Evolutionary conservation across 192 early-diverging fungal species (phyloP), one percentile per base, ranked within the genome.

Genomic region (Rhizophagus prolifer): DNA sequence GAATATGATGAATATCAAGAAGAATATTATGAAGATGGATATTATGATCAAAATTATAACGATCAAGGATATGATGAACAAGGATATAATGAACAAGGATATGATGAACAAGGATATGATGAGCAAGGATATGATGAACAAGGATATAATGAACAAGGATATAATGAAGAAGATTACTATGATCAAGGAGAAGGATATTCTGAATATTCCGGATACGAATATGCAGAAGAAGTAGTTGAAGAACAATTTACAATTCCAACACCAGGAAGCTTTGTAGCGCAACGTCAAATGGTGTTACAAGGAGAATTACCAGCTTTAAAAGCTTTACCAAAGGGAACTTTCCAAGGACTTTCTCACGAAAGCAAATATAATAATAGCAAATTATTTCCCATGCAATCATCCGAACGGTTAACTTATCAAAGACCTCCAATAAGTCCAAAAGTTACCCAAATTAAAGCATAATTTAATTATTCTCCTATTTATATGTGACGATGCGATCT

Each of bases 1-100:
- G 65, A 67, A 65, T 65, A 26, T 65, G 28, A 31, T 31, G 63
- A 44, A 50, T 50, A 50, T 50, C 47, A 67, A 41, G 30, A n/a
- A 36, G 47, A 54, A 54, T 54, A 54, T 54, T 19, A 16, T 2
- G 47, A 19, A 4, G 14, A 54, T 5, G 47, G 6, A 21, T 16
- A 50, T 19, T 4, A 50, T 50, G 47, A 50, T 4, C 47, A 50
- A 50, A 16, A 50, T 5, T 50, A 50, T 8, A 50, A 50, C 3
- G 47, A 19, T 21, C 16, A 34, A n/a, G 19, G 41, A n/a, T 34
- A 50, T 50, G 19, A 50, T 19, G 47, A 62, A 47, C 36, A 73
- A 77, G 2, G 4, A 7, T 65, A 34, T 26, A 26, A 65, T 13
- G 26, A 65, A 34, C 4, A 65, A 65, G n/a, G n/a, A n/a, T 65